Evolutionary conservation across 805 yeast genomes (phyloP).

Genomic region (Starmerella riodocensis): DNA sequence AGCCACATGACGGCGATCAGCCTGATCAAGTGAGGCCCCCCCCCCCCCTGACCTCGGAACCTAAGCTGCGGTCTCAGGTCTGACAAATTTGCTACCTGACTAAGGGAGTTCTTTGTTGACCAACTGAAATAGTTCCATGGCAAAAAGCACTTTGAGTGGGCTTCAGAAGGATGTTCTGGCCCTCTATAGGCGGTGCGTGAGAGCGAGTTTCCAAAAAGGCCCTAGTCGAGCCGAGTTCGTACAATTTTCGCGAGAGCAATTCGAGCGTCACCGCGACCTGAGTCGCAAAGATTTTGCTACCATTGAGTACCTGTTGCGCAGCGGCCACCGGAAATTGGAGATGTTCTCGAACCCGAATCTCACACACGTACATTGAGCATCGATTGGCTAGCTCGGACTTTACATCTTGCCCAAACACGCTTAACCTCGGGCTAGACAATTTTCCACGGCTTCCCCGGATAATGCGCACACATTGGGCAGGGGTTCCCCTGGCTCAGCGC

Average conservation of each 20-base stretch:
- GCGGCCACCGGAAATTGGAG: slow-evolving; percentile 60
- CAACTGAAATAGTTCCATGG: neutral
- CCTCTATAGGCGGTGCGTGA: slow-evolving; percentile 38
- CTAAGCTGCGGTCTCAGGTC: too few species aligned
- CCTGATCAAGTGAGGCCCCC: too few species aligned
- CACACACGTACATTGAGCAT: slow-evolving; percentile 44
- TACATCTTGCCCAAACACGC: neutral
- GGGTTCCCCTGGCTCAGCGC: too few species aligned
- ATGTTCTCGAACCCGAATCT: slow-evolving; percentile 59
- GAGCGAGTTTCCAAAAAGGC: slow-evolving; percentile 38
- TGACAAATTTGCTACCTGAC: neutral
- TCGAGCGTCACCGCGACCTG: slow-evolving; percentile 40
- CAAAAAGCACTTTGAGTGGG: slow-evolving; percentile 25
- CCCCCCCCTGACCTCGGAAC: too few species aligned
- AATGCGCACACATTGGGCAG: neutral
- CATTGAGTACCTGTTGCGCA: slow-evolving; percentile 68
- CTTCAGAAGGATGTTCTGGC: slow-evolving; percentile 33
- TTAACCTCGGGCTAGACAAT: neutral
- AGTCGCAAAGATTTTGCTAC: slow-evolving; percentile 73
- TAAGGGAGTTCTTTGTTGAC: neutral
- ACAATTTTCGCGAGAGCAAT: slow-evolving; percentile 45
- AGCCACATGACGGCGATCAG: too few species aligned
- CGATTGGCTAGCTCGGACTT: too few species aligned
- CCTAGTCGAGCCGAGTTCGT: slow-evolving; percentile 36
- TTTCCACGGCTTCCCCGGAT: neutral